Percentiles rank a stretch among this genome's conserved stretches.
Conservation (phyloP, 192 early-diverging fungal genomes). For the Podila verticillata region DNA sequence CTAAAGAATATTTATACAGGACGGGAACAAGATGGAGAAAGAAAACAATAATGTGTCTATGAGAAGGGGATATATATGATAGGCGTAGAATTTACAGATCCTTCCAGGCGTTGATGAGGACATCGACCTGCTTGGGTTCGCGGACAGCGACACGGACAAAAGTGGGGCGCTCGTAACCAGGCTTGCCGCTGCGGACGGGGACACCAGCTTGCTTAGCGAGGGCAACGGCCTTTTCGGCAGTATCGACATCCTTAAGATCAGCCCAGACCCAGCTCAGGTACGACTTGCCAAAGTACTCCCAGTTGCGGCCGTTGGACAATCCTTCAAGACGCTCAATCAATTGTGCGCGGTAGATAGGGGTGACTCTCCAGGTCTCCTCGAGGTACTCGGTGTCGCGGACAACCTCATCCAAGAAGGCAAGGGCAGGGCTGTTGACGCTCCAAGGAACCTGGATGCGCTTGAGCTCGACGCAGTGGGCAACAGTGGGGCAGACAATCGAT, state of each 20-base stretch:
- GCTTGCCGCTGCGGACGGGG: slow-evolving; percentile 82
- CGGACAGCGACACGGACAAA: slow-evolving; percentile 84
- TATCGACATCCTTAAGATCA: slow-evolving; percentile 67
- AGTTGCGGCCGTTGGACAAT: slow-evolving; percentile 44
- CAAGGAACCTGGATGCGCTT: slow-evolving; percentile 90
- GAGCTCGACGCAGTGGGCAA: slow-evolving; percentile 72
- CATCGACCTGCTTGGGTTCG: slow-evolving; percentile 71
- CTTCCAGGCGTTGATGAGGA: slow-evolving; percentile 79
- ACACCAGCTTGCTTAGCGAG: slow-evolving; percentile 81
- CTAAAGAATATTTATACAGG: too few species aligned
- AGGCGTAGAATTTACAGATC: slow-evolving; percentile 27
- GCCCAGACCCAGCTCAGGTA: slow-evolving; percentile 93
- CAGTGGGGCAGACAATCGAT: slow-evolving; percentile 88
- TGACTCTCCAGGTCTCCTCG: slow-evolving; percentile 82
- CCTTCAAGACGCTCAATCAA: slow-evolving; percentile 54
- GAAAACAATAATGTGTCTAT: slow-evolving; percentile 6
- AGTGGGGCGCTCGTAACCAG: slow-evolving; percentile 78
- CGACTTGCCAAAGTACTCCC: slow-evolving; percentile 76
- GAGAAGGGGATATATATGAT: not conserved
- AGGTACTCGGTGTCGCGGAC: slow-evolving; percentile 76
- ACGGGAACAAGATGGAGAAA: not conserved
- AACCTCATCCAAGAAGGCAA: slow-evolving; percentile 85
- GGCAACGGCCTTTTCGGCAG: slow-evolving; percentile 71
- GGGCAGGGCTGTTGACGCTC: slow-evolving; percentile 90
- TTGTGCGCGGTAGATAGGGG: slow-evolving; percentile 71